Conservation (phyloP, 2,329 filamentous ascomycete species). For the Xylaria arbuscula region DNA sequence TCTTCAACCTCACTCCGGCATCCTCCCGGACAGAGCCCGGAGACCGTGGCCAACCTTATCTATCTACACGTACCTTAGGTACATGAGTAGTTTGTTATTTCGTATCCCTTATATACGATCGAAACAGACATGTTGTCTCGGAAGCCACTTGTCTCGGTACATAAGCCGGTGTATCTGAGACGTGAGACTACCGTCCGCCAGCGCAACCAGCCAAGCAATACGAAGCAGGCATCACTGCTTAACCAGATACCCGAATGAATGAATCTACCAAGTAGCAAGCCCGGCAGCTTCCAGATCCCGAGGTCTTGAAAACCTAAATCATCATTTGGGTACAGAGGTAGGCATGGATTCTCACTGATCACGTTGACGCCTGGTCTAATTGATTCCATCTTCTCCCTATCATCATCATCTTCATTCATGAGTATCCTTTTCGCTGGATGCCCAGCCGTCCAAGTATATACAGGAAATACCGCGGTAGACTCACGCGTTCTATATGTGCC, state of each 20-base stretch:
- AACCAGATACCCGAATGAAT: background rate
- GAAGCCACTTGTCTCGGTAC: background rate
- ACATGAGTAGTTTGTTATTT: too few species aligned
- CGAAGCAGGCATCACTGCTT: background rate
- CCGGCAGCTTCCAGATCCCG: background rate
- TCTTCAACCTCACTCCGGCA: background rate
- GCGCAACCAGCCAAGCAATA: background rate
- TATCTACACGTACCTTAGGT: background rate
- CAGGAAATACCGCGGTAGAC: background rate
- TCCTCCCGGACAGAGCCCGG: background rate
- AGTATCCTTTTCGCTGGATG: background rate
- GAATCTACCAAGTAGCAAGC: background rate
- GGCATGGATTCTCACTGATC: background rate
- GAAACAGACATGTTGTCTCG: background rate
- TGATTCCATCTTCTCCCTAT: background rate
- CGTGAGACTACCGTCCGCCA: background rate
- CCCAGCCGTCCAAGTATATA: too few species aligned
- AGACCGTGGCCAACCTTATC: background rate
- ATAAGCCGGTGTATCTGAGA: background rate
- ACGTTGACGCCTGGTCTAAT: too few species aligned
- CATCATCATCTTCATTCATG: background rate
- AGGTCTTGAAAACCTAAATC: background rate
- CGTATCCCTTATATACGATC: background rate
- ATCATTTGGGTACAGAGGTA: background rate
- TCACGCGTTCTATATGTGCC: background rate